Evolutionary conservation across 805 yeast species (phyloP), one percentile per base, ranked within the genome.

Genomic region (Yamadazyma insecticola): DNA sequence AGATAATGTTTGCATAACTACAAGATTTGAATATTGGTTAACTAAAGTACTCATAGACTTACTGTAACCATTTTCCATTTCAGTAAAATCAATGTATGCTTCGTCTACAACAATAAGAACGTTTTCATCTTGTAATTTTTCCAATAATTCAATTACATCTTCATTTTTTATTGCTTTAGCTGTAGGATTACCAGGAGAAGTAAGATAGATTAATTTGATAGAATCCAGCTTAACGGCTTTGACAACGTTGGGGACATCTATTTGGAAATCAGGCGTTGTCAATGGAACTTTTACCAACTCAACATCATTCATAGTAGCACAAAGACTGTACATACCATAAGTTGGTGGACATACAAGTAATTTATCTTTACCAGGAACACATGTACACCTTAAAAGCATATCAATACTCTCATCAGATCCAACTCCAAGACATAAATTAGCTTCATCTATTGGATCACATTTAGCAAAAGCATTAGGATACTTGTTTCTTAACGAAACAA

Each of bases 121-220:
- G 44, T 79, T 77, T 80, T 86, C 79, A 60, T 49, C 4, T 56
- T 60, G 60, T 2, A 84, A 48, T 32, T 64, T 51, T 29, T 68
- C 60, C 23, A 88, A 61, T 24, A 74, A 61, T 9, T 37, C 40
- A 6, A 60, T 36, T 1, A 64, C 37, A 10, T 33, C 40, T 0
- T 51, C 53, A 6, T 70, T 63, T 13, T 71, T 63, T 26, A 90
- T 54, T 28, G 74, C 60, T 18, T 76, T 72, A 8, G 82, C 96
- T 0, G 98, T 90, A 22, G 98, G 98, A 55, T 92, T 92, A 22
- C 98, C 98, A 8, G 98, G 98, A 1, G 97, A 84, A 11, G 97
- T 90, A 40, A 90, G 61, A 53, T 86, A 90, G 2, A 83, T 68
- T 37, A 92, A 50, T 50, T 88, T 89, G 45, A 90, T 81, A 3